Evolutionary conservation across 1,139 yeast genomes (phyloP).

Genomic region (Pichia inconspicua): DNA sequence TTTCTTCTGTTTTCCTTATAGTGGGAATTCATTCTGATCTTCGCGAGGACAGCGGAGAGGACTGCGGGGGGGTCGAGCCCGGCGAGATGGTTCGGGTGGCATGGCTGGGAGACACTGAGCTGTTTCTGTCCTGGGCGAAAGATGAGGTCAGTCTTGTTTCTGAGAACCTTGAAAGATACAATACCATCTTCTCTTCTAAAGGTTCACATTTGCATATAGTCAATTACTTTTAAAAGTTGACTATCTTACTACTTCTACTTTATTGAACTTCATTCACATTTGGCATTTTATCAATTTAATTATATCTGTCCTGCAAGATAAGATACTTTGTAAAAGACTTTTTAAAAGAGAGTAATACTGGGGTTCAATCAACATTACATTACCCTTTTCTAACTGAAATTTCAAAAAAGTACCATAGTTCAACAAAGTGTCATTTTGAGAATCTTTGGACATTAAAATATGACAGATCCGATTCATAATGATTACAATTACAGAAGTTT

Average conservation of each 20-base stretch:
- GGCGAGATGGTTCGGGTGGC: not conserved
- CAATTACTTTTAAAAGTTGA: not conserved
- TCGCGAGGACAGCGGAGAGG: not conserved
- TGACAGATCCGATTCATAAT: not conserved
- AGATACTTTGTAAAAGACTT: no score
- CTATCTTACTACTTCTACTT: not conserved
- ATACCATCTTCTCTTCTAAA: not conserved
- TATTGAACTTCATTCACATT: no score
- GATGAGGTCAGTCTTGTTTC: not conserved
- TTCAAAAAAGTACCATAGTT: not conserved
- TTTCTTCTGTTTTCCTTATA: not conserved
- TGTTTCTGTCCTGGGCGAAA: not conserved
- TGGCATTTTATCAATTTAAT: not conserved
- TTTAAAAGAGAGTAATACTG: no score
- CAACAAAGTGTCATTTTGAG: no score
- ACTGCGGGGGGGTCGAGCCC: not conserved
- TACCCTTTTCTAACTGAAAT: no score
- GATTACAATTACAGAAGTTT: constrained; percentile 3
- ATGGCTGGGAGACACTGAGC: not conserved
- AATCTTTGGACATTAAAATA: not conserved
- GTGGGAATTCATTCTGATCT: no score
- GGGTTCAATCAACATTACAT: no score
- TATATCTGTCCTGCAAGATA: no score
- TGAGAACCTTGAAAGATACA: not conserved
- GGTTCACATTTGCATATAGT: not conserved